These are phyloP conservation scores for Cryptosporidium ryanae DNA, from an alignment of 169 alveolate species.

Conservation along the genomic window DNA sequence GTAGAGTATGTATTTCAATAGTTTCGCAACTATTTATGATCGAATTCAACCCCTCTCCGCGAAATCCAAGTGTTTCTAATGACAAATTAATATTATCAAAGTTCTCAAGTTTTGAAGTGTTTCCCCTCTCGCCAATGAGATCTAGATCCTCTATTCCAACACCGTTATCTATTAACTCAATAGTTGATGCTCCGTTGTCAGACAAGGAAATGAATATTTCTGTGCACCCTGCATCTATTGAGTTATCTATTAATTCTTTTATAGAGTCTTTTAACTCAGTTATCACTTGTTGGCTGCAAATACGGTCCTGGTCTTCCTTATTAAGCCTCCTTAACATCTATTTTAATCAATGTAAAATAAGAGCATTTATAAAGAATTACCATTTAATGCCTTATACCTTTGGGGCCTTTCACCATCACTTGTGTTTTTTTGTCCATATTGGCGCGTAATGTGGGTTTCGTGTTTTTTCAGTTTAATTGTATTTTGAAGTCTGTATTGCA, in stretches of 20 bases:
- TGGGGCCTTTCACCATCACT: neutral
- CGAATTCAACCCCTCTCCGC: slow-evolving; percentile 93
- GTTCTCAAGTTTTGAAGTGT: slow-evolving; percentile 93
- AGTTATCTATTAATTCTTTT: slow-evolving; percentile 94
- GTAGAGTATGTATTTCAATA: slow-evolving; percentile 80
- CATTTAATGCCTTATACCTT: too few relatives aligned
- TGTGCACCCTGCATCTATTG: slow-evolving; percentile 93
- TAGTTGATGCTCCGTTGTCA: slow-evolving; percentile 89
- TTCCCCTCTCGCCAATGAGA: slow-evolving; percentile 82
- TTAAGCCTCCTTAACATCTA: slow-evolving; percentile 28
- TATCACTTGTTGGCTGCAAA: slow-evolving; percentile 76
- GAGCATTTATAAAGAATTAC: neutral
- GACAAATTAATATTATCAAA: slow-evolving; percentile 89
- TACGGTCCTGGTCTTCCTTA: slow-evolving; percentile 63
- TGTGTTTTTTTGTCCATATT: slow-evolving; percentile 12
- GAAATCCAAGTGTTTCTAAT: slow-evolving; percentile 93
- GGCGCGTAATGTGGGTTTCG: slow-evolving; percentile 73
- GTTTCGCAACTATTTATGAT: slow-evolving; percentile 79
- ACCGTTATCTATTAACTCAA: slow-evolving; percentile 94
- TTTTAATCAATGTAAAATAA: neutral
- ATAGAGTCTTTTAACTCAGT: slow-evolving; percentile 81
- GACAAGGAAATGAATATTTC: slow-evolving; percentile 85
- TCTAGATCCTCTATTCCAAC: slow-evolving; percentile 87
- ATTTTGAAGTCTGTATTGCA: too few relatives aligned
- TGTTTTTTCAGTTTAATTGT: slow-evolving; percentile 3